Evolutionary conservation across 1,139 yeast genomes (phyloP), one percentile per base, ranked within the genome.

Genomic region (Protomyces macrosporus): DNA sequence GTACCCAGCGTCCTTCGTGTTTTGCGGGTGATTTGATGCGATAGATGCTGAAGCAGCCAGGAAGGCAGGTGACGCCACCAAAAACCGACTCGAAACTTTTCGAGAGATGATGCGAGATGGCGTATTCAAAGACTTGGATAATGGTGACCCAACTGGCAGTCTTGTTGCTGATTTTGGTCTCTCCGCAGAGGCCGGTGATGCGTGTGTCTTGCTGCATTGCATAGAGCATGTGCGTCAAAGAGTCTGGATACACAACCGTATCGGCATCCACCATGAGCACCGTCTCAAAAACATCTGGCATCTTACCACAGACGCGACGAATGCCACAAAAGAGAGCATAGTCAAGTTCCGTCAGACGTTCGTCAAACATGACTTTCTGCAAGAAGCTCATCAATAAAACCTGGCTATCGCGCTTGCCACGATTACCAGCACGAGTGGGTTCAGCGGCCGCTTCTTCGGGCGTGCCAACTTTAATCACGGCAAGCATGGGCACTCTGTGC

Each of bases 1-100:
- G 98, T 45, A 93, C 97, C 97, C 98, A 91, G 75, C 82, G 89
- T 1, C 97, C 98, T 69, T 88, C 89, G 32, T 81, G 74, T 5
- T 96, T 95, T 76, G 90, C 93, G 51, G 98, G 97, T 0, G 97
- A 82, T 76, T 93, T 93, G 74, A 93, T 88, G 70, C 79, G 71
- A 65, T 75, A 77, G 68, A 77, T 69, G 1, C 78, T 71, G 70
- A 77, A 77, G 69, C 79, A 77, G n/a, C 79, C 79, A 6, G 79
- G 79, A 57, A 77, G 68, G 70, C 79, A 77, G 1, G 79, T 77
- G 30, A 77, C 78, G 6, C 75, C 69, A 1, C 79, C 79, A 68
- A 77, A 77, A 64, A 77, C 64, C 60, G 76, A 72, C 68, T 77
- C 79, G 67, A 77, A 77, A 1, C 78, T 78, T 65, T 77, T 77